A percentile compares a stretch with the other conserved stretches of the same genome.
Evolutionary conservation across 2,329 filamentous ascomycete genomes (phyloP).

Genomic region (Pseudogymnoascus sp.): DNA sequence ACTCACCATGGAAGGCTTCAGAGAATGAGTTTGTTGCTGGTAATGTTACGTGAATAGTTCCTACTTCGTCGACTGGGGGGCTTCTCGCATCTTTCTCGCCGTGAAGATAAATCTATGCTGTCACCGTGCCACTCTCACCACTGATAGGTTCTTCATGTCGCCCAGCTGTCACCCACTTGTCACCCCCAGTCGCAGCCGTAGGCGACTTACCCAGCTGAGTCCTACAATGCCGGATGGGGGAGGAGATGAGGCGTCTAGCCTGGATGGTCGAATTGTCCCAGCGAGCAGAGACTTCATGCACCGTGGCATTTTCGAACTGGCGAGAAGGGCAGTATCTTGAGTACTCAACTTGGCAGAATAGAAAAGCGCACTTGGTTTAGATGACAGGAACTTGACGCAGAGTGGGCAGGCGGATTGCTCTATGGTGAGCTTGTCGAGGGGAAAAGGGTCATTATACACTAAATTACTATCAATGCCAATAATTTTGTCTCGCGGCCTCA

Average conservation of each 20-base stretch:
- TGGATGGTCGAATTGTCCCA: too few relatives aligned
- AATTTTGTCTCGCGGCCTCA: background rate
- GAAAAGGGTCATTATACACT: background rate
- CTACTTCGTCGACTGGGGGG: background rate
- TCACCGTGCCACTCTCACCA: background rate
- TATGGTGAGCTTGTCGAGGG: background rate
- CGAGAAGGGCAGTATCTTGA: too few relatives aligned
- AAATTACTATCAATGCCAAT: background rate
- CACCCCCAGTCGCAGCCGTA: background rate
- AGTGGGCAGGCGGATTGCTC: background rate
- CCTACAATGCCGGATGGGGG: background rate
- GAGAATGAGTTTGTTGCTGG: too few relatives aligned
- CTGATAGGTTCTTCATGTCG: background rate
- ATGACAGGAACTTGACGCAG: background rate
- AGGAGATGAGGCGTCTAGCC: too few relatives aligned
- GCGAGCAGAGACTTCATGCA: too few relatives aligned
- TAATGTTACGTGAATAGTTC: too few relatives aligned
- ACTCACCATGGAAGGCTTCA: too few relatives aligned
- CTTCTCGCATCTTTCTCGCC: background rate
- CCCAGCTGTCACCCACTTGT: background rate
- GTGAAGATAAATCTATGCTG: background rate
- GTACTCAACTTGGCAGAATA: too few relatives aligned
- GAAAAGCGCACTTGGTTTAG: too few relatives aligned
- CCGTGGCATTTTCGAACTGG: too few relatives aligned
- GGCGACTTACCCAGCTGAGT: background rate